Conservation (phyloP, 2,329 filamentous ascomycete species). For the Neopestalotiopsis sp. region DNA sequence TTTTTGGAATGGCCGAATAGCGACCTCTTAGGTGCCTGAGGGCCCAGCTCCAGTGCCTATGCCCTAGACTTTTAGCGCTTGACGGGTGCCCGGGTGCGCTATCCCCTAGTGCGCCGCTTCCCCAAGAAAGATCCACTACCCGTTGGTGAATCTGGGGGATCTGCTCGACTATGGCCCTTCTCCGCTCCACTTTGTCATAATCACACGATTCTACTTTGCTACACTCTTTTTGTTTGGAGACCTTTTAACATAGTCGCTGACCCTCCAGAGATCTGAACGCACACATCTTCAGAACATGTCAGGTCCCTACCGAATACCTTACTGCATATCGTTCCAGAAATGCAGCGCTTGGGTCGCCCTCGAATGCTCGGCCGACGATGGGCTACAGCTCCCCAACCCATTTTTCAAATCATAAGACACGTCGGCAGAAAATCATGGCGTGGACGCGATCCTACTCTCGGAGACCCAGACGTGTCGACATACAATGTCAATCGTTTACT, state of each 20-base stretch:
- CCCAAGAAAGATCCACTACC: neutral
- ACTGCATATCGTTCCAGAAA: constrained; percentile 19
- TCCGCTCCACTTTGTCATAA: constrained; percentile 4
- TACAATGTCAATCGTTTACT: constrained; percentile 47
- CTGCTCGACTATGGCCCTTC: constrained; percentile 4
- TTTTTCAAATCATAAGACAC: constrained; percentile 14
- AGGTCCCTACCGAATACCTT: constrained; percentile 20
- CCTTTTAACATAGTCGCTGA: neutral
- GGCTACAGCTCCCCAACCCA: constrained; percentile 18
- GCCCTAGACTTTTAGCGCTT: neutral
- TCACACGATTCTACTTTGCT: neutral
- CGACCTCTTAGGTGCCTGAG: neutral
- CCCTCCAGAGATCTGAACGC: neutral
- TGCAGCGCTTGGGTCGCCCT: constrained; percentile 27
- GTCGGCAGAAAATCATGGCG: neutral
- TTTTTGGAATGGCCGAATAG: neutral
- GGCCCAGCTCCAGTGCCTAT: neutral
- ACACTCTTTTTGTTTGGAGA: neutral
- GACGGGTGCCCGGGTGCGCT: neutral
- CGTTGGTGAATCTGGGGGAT: constrained; percentile 4
- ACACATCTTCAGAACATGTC: constrained; percentile 2
- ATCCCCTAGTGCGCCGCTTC: constrained; percentile 8
- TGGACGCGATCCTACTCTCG: constrained; percentile 16
- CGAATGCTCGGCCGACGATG: constrained; percentile 20
- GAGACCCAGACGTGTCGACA: neutral